These are phyloP conservation scores for Blastobotrys attinorum DNA, from an alignment of 805 yeast species.

Conservation along the genomic window DNA sequence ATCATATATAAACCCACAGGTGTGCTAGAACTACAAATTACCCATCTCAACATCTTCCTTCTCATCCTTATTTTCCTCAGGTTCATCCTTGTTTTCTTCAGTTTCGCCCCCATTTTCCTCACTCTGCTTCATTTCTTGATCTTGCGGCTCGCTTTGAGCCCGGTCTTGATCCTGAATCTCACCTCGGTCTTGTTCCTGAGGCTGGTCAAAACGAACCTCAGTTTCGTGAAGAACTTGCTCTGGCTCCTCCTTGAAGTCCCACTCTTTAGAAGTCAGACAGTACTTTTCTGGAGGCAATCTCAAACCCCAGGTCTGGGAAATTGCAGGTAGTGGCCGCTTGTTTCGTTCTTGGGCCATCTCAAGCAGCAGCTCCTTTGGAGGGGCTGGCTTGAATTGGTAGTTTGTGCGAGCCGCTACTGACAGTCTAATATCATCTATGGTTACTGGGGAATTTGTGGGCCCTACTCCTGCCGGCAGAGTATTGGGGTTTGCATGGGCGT, in stretches of 20 bases:
- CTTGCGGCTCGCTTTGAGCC: too few relatives aligned
- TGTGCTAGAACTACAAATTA: too few relatives aligned
- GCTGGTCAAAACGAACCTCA: not conserved
- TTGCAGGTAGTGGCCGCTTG: slow-evolving; percentile 82
- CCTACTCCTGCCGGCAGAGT: slow-evolving; percentile 32
- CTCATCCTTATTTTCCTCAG: too few relatives aligned
- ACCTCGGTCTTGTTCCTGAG: not conserved
- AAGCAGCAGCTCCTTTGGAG: slow-evolving; percentile 84
- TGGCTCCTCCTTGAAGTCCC: slow-evolving; percentile 53
- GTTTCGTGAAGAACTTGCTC: slow-evolving; percentile 5
- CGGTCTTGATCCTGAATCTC: too few relatives aligned
- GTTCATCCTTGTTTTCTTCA: too few relatives aligned
- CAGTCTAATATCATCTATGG: slow-evolving; percentile 83
- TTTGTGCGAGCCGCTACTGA: slow-evolving; percentile 94
- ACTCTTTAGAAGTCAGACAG: slow-evolving; percentile 78
- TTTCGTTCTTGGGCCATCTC: slow-evolving; percentile 91
- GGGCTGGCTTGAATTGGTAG: slow-evolving; percentile 91
- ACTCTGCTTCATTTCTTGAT: too few relatives aligned
- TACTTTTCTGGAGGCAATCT: slow-evolving; percentile 97
- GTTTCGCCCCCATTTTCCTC: too few relatives aligned
- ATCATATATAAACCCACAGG: too few relatives aligned
- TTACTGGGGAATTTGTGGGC: slow-evolving; percentile 40
- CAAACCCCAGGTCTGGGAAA: slow-evolving; percentile 84
- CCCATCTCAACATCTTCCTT: not conserved
- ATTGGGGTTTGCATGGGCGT: slow-evolving; percentile 33